Percentiles rank a stretch among this genome's conserved stretches.
phyloP scores from a whole-genome alignment of 495 filamentous ascomycete species.

The Pyrenula massariospora region DNA sequence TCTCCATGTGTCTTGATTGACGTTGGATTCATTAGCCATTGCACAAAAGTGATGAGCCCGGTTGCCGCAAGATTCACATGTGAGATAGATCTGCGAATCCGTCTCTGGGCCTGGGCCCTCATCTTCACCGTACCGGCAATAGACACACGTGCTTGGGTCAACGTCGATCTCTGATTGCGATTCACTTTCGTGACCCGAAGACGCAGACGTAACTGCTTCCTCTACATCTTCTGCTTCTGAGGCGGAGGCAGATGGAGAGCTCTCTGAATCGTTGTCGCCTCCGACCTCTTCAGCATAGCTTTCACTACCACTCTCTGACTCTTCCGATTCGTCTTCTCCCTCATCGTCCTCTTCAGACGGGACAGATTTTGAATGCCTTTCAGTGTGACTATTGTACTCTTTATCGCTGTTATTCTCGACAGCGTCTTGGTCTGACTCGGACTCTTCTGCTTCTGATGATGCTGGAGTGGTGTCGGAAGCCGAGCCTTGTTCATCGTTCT shows the following conservation, averaged over 20 bases:
- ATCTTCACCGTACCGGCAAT: not conserved
- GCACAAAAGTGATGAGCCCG: not conserved
- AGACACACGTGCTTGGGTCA: not conserved
- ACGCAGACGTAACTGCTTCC: not conserved
- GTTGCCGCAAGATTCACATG: not conserved
- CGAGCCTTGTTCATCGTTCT: not conserved
- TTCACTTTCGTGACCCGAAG: not conserved
- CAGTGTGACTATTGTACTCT: not conserved
- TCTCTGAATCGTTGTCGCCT: slow-evolving; percentile 20
- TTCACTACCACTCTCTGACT: slow-evolving; percentile 25
- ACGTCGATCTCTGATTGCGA: not conserved
- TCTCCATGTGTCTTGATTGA: slow-evolving; percentile 47
- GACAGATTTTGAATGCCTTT: not conserved
- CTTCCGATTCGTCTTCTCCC: slow-evolving; percentile 27
- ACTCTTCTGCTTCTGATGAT: not conserved
- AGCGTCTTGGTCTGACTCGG: not conserved
- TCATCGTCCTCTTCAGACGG: slow-evolving; percentile 5
- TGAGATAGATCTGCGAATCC: not conserved
- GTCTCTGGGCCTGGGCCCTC: not conserved
- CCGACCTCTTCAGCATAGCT: slow-evolving; percentile 26
- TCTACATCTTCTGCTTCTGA: not conserved
- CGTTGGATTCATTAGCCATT: not conserved
- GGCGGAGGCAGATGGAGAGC: not conserved
- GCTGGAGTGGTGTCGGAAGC: not conserved
- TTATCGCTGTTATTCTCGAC: not conserved